A percentile compares a stretch with the other conserved stretches of the same genome.
phyloP scores from a whole-genome alignment of 768 basidiomycete genomes.

The Suillus fuscotomentosus region DNA sequence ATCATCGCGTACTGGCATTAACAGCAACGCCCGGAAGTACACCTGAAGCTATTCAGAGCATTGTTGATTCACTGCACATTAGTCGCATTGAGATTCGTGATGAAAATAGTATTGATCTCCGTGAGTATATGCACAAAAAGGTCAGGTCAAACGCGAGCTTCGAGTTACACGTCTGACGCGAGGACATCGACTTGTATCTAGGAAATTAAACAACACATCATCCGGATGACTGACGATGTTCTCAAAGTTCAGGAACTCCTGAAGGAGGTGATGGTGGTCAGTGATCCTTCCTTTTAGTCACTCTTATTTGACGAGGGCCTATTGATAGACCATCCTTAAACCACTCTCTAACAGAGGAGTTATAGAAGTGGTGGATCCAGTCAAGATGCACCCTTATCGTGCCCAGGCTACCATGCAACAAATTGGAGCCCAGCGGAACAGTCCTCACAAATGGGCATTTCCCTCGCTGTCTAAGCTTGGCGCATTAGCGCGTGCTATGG shows the following conservation, averaged over 20 bases:
- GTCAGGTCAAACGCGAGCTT: constrained; percentile 33
- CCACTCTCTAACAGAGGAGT: constrained; percentile 37
- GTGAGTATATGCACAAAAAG: constrained; percentile 86
- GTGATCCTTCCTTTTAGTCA: constrained; percentile 18
- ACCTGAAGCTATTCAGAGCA: constrained; percentile 81
- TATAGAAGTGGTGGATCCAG: constrained; percentile 54
- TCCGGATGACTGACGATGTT: constrained; percentile 71
- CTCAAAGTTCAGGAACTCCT: constrained; percentile 65
- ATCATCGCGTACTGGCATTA: constrained; percentile 89
- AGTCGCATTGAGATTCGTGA: constrained; percentile 93
- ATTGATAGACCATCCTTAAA: constrained; percentile 32
- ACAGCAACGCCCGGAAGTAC: constrained; percentile 93
- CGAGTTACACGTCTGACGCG: background rate
- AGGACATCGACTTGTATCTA: constrained; percentile 25
- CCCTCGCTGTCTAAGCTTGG: constrained; percentile 50
- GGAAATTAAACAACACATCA: constrained; percentile 76
- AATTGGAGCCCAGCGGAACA: constrained; percentile 35
- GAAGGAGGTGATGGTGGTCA: constrained; percentile 71
- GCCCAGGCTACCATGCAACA: constrained; percentile 44
- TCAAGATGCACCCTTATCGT: constrained; percentile 64
- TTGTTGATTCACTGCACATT: constrained; percentile 93
- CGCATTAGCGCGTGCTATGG: constrained; percentile 77
- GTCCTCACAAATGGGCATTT: constrained; percentile 46
- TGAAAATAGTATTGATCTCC: constrained; percentile 85
- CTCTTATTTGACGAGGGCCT: constrained; percentile 4